These are phyloP conservation scores for Hamigera avellanea DNA, from an alignment of 495 filamentous ascomycete species.

Conservation along the genomic window DNA sequence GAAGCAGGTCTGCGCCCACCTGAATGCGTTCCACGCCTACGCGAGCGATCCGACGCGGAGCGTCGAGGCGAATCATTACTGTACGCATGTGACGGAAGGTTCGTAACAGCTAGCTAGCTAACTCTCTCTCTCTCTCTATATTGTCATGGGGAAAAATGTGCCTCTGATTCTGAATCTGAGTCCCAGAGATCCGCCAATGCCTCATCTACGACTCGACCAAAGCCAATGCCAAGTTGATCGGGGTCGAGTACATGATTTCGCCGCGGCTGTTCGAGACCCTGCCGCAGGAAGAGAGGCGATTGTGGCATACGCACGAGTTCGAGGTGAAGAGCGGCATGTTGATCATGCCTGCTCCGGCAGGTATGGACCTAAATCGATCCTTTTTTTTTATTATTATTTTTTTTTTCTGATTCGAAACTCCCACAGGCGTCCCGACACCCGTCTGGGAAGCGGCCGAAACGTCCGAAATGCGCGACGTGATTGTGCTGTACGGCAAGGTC, in stretches of 20 bases:
- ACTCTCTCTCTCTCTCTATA: no score
- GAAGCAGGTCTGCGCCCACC: slow-evolving; percentile 68
- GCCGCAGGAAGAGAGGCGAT: slow-evolving; percentile 48
- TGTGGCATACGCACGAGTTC: slow-evolving; percentile 77
- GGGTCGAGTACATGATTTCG: slow-evolving; percentile 89
- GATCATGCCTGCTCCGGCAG: slow-evolving; percentile 61
- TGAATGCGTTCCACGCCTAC: slow-evolving; percentile 81
- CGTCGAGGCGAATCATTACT: slow-evolving; percentile 82
- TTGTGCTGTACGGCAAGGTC: slow-evolving; percentile 73
- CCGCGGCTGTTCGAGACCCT: slow-evolving; percentile 57
- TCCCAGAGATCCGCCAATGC: slow-evolving; percentile 65
- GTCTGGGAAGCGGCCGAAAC: slow-evolving; percentile 70
- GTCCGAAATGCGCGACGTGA: slow-evolving; percentile 64
- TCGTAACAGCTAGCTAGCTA: no score
- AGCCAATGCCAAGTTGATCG: slow-evolving; percentile 61
- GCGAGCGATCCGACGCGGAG: slow-evolving; percentile 51
- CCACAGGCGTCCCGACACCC: slow-evolving; percentile 28
- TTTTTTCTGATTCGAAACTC: not conserved
- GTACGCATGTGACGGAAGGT: slow-evolving; percentile 63
- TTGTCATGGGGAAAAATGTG: no score
- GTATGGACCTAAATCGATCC: slow-evolving; percentile 4
- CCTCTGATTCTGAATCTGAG: no score
- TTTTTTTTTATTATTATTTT: not conserved
- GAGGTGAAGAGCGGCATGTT: slow-evolving; percentile 84
- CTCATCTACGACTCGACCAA: slow-evolving; percentile 67